phyloP scores from a whole-genome alignment of 768 basidiomycete genomes.

The Flagelloscypha sp. region DNA sequence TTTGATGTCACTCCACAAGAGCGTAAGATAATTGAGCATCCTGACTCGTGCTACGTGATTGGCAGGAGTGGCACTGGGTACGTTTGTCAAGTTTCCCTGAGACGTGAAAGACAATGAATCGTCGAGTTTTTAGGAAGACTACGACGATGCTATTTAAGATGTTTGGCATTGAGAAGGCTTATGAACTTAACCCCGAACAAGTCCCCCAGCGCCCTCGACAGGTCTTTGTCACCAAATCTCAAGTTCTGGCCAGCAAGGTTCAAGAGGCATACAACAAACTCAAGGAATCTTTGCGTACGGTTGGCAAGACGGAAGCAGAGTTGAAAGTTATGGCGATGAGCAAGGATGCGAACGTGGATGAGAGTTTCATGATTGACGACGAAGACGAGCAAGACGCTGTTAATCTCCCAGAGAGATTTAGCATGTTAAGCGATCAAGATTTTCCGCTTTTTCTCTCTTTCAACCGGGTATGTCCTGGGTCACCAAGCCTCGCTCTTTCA shows the following conservation, averaged over 20 bases:
- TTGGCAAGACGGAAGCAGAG: no score
- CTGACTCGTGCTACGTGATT: conserved; percentile 54
- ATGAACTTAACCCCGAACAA: conserved; percentile 26
- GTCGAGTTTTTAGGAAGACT: conserved; percentile 45
- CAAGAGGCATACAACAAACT: conserved; percentile 55
- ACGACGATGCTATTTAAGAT: conserved; percentile 76
- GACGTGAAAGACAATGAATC: not conserved
- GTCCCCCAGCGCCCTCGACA: conserved; percentile 46
- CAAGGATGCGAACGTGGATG: no score
- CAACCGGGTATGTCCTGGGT: no score
- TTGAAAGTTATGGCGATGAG: not conserved
- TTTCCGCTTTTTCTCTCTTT: no score
- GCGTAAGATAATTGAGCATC: conserved; percentile 50
- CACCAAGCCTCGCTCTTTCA: no score
- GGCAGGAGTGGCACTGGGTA: conserved; percentile 73
- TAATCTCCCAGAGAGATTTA: no score
- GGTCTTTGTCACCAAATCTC: conserved; percentile 66
- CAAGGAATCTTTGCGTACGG: conserved; percentile 35
- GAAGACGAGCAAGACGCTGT: no score
- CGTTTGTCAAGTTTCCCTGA: conserved; percentile 3
- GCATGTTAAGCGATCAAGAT: no score
- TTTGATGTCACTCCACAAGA: conserved; percentile 30
- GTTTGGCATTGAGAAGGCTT: conserved; percentile 55
- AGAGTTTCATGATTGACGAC: no score
- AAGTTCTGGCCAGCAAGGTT: conserved; percentile 59